A percentile compares a stretch with the other conserved stretches of the same genome.
These are phyloP conservation scores for Lactarius evosmus DNA, from an alignment of 768 basidiomycete species.

Conservation along the genomic window DNA sequence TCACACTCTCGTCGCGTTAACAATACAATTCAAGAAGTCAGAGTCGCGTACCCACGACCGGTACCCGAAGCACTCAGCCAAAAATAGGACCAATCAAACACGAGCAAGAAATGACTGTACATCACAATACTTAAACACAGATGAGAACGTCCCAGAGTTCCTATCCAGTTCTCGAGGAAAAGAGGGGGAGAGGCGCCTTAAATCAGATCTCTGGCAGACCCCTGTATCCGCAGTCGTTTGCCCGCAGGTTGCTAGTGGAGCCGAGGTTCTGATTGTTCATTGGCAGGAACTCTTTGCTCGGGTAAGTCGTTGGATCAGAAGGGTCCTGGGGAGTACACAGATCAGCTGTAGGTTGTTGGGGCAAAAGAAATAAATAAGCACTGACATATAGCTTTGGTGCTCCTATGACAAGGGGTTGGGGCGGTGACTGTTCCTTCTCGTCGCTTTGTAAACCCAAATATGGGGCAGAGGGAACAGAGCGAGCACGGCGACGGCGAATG, in stretches of 20 bases:
- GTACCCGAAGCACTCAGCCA: neutral
- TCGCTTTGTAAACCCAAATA: neutral
- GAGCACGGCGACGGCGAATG: constrained; percentile 33
- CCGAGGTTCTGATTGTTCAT: neutral
- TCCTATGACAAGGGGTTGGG: neutral
- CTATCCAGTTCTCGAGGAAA: neutral
- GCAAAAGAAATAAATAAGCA: neutral
- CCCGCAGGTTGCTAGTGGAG: constrained; percentile 1
- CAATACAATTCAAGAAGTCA: neutral
- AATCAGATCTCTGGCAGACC: constrained; percentile 25
- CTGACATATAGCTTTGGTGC: constrained; percentile 23
- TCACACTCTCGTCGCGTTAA: neutral
- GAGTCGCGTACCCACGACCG: neutral
- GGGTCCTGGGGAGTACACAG: constrained; percentile 20
- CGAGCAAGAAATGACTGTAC: neutral
- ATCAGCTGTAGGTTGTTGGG: neutral
- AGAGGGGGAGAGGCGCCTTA: neutral
- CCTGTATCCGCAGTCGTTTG: constrained; percentile 10
- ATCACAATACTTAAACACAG: neutral
- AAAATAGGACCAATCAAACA: neutral
- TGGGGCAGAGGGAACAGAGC: constrained; percentile 27
- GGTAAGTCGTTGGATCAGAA: constrained; percentile 27
- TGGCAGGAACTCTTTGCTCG: constrained; percentile 1
- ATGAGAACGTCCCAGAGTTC: neutral
- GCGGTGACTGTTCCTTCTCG: neutral